A percentile compares a stretch with the other conserved stretches of the same genome.
Evolutionary conservation across 371 early-diverging fungal genomes (phyloP).

Genomic region (Conidiobolus incongruus): DNA sequence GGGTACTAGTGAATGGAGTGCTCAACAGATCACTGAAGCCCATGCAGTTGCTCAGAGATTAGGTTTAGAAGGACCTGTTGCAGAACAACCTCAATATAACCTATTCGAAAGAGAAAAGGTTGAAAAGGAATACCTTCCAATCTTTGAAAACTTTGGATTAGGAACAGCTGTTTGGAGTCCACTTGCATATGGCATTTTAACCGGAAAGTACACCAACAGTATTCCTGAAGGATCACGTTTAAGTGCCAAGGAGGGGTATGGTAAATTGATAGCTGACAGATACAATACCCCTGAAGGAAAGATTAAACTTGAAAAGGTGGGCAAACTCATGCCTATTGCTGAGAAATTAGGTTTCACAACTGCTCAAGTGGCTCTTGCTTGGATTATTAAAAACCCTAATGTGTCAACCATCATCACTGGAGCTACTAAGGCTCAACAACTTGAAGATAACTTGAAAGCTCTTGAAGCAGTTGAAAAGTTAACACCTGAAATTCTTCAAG

Average conservation of each 20-base stretch:
- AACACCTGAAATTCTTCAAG: no score
- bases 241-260: conserved; percentile 30
- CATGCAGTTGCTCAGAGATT: conserved; percentile 37
- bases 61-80: conserved; percentile 40
- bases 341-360: conserved; percentile 33
- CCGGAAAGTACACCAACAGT: conserved; percentile 57
- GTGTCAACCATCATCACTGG: conserved; percentile 16
- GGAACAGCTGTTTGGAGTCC: conserved; percentile 71
- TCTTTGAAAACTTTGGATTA: no score
- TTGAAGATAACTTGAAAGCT: no score
- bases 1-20: conserved; percentile 74
- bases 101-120: no score
- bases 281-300: no score
- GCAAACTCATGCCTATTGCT: conserved; percentile 16
- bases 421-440: conserved; percentile 40
- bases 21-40: conserved; percentile 61
- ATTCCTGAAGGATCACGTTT: conserved; percentile 51
- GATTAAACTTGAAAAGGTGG: conserved; percentile 21
- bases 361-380: conserved; percentile 59
- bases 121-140: no score
- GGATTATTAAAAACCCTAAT: conserved; percentile 40
- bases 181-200: conserved; percentile 41
- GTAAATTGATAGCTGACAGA: conserved; percentile 27
- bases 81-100: conserved; percentile 71
- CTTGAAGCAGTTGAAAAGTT: no score